Conservation (phyloP, 257 asterid species). For the Capsicum chinense region DNA sequence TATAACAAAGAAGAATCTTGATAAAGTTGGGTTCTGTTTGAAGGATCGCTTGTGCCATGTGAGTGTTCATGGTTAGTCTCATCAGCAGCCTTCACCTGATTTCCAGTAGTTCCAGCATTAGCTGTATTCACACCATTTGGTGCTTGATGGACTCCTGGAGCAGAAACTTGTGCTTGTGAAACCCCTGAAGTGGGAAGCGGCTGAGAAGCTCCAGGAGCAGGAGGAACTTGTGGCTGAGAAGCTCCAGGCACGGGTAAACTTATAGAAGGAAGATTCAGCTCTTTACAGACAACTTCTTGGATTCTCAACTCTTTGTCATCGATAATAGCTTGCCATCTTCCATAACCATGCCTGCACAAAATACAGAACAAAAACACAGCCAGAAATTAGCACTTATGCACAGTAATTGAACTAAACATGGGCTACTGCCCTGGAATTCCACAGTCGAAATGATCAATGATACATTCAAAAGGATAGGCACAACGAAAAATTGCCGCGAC, state of each 20-base stretch:
- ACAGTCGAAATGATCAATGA: conserved; percentile 4
- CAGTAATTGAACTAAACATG: not conserved
- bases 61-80: conserved; percentile 56
- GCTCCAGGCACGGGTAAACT: conserved; percentile 67
- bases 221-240: conserved; percentile 51
- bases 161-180: conserved; percentile 50
- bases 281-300: conserved; percentile 90
- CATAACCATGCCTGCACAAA: conserved; percentile 87
- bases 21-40: conserved; percentile 57
- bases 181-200: conserved; percentile 41
- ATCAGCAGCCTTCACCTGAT: conserved; percentile 48
- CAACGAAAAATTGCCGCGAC: not conserved
- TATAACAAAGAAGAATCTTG: conserved; percentile 67
- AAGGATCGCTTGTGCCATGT: conserved; percentile 52
- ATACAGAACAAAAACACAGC: conserved; percentile 29
- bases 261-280: conserved; percentile 72
- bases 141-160: conserved; percentile 49
- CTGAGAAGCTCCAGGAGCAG: conserved; percentile 51
- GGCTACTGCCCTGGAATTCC: not conserved
- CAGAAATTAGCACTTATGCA: not conserved
- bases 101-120: conserved; percentile 53
- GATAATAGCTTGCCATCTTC: conserved; percentile 98
- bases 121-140: conserved; percentile 49
- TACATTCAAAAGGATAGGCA: conserved; percentile 13
- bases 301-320: conserved; percentile 89